Conservation (phyloP, 2,329 filamentous ascomycete genomes). For the Hypomyces rosellus region DNA sequence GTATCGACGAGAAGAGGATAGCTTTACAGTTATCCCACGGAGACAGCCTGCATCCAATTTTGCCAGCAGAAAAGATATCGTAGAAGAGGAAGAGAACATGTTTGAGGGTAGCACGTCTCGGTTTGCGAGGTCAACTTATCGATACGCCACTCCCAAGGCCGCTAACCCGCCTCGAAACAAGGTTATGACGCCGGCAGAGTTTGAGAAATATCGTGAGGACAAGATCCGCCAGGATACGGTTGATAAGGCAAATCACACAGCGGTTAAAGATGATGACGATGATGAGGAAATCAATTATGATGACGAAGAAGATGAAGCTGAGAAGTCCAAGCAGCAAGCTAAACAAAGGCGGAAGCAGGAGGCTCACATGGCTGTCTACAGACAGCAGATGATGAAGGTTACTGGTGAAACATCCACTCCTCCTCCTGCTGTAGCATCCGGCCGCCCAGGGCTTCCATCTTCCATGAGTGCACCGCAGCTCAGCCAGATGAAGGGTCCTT, state of each 20-base stretch:
- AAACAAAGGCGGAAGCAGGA: constrained; percentile 82
- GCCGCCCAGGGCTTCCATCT: constrained; percentile 49
- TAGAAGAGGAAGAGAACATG: constrained; percentile 45
- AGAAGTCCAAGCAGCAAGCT: constrained; percentile 65
- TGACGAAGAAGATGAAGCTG: constrained; percentile 72
- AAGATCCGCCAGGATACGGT: constrained; percentile 53
- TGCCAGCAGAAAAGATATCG: constrained; percentile 7
- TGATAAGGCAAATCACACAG: constrained; percentile 34
- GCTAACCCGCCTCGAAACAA: constrained; percentile 52
- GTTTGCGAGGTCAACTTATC: constrained; percentile 31
- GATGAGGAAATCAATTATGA: constrained; percentile 61
- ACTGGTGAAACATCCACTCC: constrained; percentile 60
- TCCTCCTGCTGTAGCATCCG: constrained; percentile 23
- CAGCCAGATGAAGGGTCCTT: constrained; percentile 30
- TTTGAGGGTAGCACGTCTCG: constrained; percentile 44
- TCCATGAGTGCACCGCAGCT: constrained; percentile 60
- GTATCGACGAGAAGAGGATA: constrained; percentile 38
- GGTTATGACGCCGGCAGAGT: constrained; percentile 85
- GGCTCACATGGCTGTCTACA: constrained; percentile 81
- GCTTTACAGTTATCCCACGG: constrained; percentile 26
- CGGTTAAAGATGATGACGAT: constrained; percentile 53
- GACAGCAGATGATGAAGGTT: constrained; percentile 95
- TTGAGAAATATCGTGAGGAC: constrained; percentile 73
- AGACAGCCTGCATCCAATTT: constrained; percentile 24
- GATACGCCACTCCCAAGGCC: constrained; percentile 25